These are phyloP conservation scores for Extremus antarcticus DNA, from an alignment of 495 filamentous ascomycete species.

Conservation along the genomic window DNA sequence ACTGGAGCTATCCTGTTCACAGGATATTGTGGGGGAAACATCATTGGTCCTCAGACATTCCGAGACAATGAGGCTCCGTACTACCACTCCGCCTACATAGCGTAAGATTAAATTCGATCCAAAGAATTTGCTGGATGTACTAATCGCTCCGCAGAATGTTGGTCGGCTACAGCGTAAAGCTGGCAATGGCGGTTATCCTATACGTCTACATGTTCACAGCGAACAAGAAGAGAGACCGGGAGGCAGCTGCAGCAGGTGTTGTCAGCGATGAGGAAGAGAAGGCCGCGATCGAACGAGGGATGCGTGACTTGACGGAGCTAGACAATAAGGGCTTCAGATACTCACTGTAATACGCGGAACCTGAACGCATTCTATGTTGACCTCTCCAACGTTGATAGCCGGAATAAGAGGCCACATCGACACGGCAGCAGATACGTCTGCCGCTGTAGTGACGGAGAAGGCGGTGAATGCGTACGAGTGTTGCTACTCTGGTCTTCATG, in stretches of 20 bases:
- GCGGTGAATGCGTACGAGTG: too few species aligned
- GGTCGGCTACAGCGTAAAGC: slow-evolving; percentile 42
- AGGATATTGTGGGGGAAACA: slow-evolving; percentile 43
- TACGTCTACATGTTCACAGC: slow-evolving; percentile 44
- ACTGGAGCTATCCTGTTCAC: slow-evolving; percentile 43
- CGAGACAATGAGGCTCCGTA: slow-evolving; percentile 41
- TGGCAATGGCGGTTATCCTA: slow-evolving; percentile 35
- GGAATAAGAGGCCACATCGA: too few species aligned
- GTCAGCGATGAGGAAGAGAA: slow-evolving; percentile 30
- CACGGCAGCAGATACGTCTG: too few species aligned
- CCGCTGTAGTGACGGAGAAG: too few species aligned
- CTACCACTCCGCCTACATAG: slow-evolving; percentile 45
- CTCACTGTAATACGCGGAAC: slow-evolving; percentile 13
- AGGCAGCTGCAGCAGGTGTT: slow-evolving; percentile 27
- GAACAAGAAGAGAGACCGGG: slow-evolving; percentile 43
- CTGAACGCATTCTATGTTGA: too few species aligned
- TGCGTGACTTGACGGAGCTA: slow-evolving; percentile 47
- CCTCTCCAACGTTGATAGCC: too few species aligned
- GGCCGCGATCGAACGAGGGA: slow-evolving; percentile 43
- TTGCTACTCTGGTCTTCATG: too few species aligned
- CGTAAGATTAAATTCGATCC: slow-evolving; percentile 24
- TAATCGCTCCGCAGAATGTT: slow-evolving; percentile 33
- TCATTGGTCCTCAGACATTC: slow-evolving; percentile 29
- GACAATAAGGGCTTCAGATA: slow-evolving; percentile 48
- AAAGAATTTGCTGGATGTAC: neutral